Conservation (phyloP, 2,329 filamentous ascomycete genomes). For the Hymenoscyphus repandus region DNA sequence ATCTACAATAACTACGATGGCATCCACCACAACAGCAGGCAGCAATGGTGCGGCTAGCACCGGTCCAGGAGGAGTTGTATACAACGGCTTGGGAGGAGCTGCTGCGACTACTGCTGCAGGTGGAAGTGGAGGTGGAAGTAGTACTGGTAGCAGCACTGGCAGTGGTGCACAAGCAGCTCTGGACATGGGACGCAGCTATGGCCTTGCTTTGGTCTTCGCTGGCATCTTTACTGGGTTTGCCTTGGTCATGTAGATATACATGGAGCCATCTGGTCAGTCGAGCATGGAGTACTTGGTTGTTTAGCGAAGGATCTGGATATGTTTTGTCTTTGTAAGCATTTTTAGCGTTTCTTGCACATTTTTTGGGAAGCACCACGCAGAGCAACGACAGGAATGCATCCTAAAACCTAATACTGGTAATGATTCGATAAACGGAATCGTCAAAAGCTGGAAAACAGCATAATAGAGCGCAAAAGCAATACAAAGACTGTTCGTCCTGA, state of each 20-base stretch:
- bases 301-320: slow-evolving; percentile 19
- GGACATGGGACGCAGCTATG: slow-evolving; percentile 50
- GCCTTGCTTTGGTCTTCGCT: slow-evolving; percentile 47
- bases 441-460: too few relatives aligned
- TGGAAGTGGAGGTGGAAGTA: slow-evolving; percentile 24
- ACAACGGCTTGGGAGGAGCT: slow-evolving; percentile 39
- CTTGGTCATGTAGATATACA: slow-evolving; percentile 39
- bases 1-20: slow-evolving; percentile 38
- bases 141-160: slow-evolving; percentile 22
- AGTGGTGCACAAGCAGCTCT: slow-evolving; percentile 36
- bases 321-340: slow-evolving; percentile 6
- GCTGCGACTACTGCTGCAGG: slow-evolving; percentile 28
- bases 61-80: slow-evolving; percentile 31
- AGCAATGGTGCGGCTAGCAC: slow-evolving; percentile 33
- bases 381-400: background rate
- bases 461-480: too few relatives aligned
- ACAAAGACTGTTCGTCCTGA: too few relatives aligned
- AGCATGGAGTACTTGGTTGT: slow-evolving; percentile 9
- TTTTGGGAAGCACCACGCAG: background rate
- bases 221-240: slow-evolving; percentile 55
- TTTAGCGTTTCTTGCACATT: slow-evolving; percentile 4
- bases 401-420: background rate
- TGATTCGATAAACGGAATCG: too few relatives aligned
- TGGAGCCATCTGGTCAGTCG: background rate
- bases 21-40: slow-evolving; percentile 36